Conservation (phyloP, 2,329 filamentous ascomycete genomes). For the Fusarium sp. region DNA sequence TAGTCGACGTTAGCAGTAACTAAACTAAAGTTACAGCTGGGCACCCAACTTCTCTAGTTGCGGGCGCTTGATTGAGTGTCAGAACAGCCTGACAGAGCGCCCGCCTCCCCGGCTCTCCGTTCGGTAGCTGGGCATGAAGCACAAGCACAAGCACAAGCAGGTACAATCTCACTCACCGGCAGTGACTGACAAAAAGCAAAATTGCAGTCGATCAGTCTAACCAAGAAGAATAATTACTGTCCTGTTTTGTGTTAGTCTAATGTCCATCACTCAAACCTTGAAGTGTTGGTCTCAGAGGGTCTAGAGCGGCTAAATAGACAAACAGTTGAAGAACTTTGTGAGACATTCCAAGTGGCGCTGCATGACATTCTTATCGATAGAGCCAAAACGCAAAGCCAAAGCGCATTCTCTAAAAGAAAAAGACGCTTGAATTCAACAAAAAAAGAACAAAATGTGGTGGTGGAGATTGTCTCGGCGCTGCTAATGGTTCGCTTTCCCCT, state of each 20-base stretch:
- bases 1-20: neutral
- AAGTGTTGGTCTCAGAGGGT: neutral
- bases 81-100: neutral
- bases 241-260: neutral
- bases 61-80: neutral
- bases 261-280: neutral
- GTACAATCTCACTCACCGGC: neutral
- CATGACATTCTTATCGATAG: neutral
- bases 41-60: neutral
- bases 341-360: constrained; percentile 14
- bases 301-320: neutral
- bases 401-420: neutral
- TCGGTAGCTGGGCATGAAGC: neutral
- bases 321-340: neutral
- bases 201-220: neutral
- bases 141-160: neutral
- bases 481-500: constrained; percentile 9
- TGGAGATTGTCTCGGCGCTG: constrained; percentile 18
- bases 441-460: neutral
- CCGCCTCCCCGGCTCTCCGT: neutral
- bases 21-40: neutral
- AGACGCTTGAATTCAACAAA: neutral
- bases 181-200: neutral
- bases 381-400: neutral
- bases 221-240: neutral